Conservation (phyloP, 179 eudicot species). For the Spinacia oleracea region DNA sequence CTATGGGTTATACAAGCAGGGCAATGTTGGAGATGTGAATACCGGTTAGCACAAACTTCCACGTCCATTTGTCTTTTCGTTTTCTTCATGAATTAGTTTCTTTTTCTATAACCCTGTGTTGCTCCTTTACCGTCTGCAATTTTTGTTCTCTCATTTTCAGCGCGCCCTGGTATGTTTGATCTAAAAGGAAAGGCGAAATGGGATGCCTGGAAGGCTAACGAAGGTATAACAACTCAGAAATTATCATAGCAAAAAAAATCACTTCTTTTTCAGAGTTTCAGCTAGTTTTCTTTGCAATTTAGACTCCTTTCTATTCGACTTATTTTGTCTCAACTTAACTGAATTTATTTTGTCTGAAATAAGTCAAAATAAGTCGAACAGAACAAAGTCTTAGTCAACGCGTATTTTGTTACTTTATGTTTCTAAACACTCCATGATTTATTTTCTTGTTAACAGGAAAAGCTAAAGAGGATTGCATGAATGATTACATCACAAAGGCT, state of each 20-base stretch:
- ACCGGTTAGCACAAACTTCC: constrained; percentile 51
- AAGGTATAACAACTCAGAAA: constrained; percentile 50
- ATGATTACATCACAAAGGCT: constrained; percentile 84
- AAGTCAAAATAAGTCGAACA: too few species aligned
- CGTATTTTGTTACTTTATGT: background rate
- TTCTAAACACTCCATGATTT: background rate
- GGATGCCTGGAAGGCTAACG: constrained; percentile 93
- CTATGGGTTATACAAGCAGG: constrained; percentile 90
- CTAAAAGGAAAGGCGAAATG: constrained; percentile 78
- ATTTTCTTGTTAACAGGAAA: constrained; percentile 45
- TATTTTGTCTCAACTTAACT: too few species aligned
- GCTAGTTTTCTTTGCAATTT: background rate
- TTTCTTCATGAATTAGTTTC: background rate
- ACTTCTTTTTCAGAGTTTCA: too few species aligned
- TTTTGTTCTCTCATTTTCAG: constrained; percentile 36
- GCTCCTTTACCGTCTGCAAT: background rate
- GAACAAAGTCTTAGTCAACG: too few species aligned
- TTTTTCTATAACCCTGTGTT: background rate
- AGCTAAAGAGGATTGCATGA: constrained; percentile 68
- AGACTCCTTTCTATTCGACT: too few species aligned
- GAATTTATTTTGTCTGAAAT: too few species aligned
- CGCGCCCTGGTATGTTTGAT: constrained; percentile 84
- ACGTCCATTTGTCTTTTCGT: background rate
- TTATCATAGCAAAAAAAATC: background rate
- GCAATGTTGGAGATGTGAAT: constrained; percentile 74